phyloP scores from a whole-genome alignment of 805 yeast species.

The Zygosaccharomyces lentus region DNA sequence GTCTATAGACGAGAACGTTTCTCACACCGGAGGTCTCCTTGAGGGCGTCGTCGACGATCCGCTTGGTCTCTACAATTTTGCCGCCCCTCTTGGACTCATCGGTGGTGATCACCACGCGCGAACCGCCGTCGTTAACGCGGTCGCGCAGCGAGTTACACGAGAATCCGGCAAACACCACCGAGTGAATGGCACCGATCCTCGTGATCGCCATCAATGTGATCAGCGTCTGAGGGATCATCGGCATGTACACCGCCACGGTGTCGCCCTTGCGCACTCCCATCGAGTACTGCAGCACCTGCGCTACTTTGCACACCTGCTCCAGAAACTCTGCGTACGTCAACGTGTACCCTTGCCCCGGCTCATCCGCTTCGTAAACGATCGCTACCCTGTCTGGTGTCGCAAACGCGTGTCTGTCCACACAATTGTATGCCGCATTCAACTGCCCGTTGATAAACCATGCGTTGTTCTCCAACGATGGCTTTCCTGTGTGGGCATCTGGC shows the following conservation, averaged over 20 bases:
- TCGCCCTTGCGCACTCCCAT: slow-evolving; percentile 78
- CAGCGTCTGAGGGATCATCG: slow-evolving; percentile 80
- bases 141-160: slow-evolving; percentile 67
- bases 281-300: slow-evolving; percentile 56
- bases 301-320: slow-evolving; percentile 63
- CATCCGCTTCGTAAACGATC: slow-evolving; percentile 77
- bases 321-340: slow-evolving; percentile 70
- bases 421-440: slow-evolving; percentile 73
- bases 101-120: slow-evolving; percentile 69
- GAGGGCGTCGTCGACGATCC: slow-evolving; percentile 78
- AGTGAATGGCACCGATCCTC: slow-evolving; percentile 79
- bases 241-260: slow-evolving; percentile 80
- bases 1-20: slow-evolving; percentile 65
- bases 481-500: slow-evolving; percentile 36
- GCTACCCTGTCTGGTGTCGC: slow-evolving; percentile 68
- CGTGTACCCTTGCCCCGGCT: slow-evolving; percentile 51
- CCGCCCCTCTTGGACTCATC: slow-evolving; percentile 86
- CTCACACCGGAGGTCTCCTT: slow-evolving; percentile 59
- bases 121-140: slow-evolving; percentile 66
- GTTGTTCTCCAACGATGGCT: slow-evolving; percentile 43
- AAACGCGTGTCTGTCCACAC: slow-evolving; percentile 79
- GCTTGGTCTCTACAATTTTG: slow-evolving; percentile 72
- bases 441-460: slow-evolving; percentile 81
- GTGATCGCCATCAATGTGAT: slow-evolving; percentile 71
- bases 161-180: slow-evolving; percentile 84